Evolutionary conservation across 2,329 filamentous ascomycete species (phyloP).

Genomic region (Amylocarpus encephaloides): DNA sequence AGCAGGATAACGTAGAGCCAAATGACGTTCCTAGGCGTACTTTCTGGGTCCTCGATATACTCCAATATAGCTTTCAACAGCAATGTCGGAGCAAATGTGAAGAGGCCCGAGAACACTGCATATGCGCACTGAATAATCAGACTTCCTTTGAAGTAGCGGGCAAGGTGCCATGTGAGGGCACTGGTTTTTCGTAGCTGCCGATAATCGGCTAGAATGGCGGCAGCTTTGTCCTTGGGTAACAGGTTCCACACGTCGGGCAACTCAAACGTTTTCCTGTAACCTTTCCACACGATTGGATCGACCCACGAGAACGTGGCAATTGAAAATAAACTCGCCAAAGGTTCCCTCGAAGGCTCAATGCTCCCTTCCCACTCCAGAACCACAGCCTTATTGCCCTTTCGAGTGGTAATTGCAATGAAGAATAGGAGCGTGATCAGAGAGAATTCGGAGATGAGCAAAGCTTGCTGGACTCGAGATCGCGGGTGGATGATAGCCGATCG

Average conservation of each 20-base stretch:
- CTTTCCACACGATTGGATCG: constrained; percentile 80
- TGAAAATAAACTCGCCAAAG: constrained; percentile 81
- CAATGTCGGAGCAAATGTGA: constrained; percentile 87
- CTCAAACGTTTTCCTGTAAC: constrained; percentile 78
- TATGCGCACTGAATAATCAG: constrained; percentile 73
- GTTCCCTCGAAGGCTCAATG: constrained; percentile 80
- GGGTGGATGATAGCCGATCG: constrained; percentile 81
- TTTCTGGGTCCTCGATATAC: constrained; percentile 79
- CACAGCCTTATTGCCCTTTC: constrained; percentile 88
- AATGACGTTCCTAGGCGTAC: constrained; percentile 74
- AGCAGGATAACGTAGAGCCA: constrained; percentile 95
- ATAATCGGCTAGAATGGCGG: constrained; percentile 72
- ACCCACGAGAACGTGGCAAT: constrained; percentile 86
- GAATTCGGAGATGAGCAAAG: constrained; percentile 69
- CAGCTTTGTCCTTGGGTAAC: constrained; percentile 80
- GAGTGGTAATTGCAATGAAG: constrained; percentile 68
- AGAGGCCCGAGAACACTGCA: constrained; percentile 71
- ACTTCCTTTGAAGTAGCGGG: constrained; percentile 74
- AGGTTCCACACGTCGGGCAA: constrained; percentile 89
- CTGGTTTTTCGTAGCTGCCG: constrained; percentile 78
- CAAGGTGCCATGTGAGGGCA: constrained; percentile 69
- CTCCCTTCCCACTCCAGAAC: constrained; percentile 83
- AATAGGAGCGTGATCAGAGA: constrained; percentile 67
- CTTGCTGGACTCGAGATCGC: constrained; percentile 53
- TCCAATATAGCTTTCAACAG: constrained; percentile 86